Percentiles rank a stretch among this genome's conserved stretches.
Evolutionary conservation across 1,284 basidiomycete species (phyloP).

Genomic region (Pisolithus thermaeus): DNA sequence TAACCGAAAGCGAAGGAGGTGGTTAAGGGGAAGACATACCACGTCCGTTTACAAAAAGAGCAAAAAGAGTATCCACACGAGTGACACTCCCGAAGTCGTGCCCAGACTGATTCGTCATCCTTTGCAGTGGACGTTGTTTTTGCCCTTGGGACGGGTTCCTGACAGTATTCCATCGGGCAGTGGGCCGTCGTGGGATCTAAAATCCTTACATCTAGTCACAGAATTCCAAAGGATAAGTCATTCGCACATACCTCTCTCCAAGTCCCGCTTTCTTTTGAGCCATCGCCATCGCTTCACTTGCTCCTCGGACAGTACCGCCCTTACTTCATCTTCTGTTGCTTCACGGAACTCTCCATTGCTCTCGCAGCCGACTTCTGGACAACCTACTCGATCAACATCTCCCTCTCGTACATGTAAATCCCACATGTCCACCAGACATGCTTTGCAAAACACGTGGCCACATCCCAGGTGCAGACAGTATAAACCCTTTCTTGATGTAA

Average conservation of each 20-base stretch:
- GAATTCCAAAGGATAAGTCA: background rate
- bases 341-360: conserved; percentile 34
- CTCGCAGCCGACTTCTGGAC: conserved; percentile 64
- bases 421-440: conserved; percentile 72
- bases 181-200: conserved; percentile 70
- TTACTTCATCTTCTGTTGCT: conserved; percentile 65
- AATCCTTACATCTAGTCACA: background rate
- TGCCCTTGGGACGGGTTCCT: conserved; percentile 58
- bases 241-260: conserved; percentile 54
- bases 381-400: conserved; percentile 61
- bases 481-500: conserved; percentile 62
- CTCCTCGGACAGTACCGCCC: conserved; percentile 56
- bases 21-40: conserved; percentile 37
- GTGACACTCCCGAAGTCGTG: conserved; percentile 60
- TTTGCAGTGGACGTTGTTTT: conserved; percentile 35
- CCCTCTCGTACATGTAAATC: conserved; percentile 69
- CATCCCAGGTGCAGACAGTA: conserved; percentile 63
- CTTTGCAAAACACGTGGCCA: conserved; percentile 66
- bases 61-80: conserved; percentile 68
- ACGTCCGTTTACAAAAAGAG: conserved; percentile 66
- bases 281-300: conserved; percentile 66
- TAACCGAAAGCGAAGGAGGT: background rate
- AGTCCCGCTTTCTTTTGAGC: conserved; percentile 59
- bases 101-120: conserved; percentile 56
- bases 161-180: conserved; percentile 71